Evolutionary conservation across 306 rosid species (phyloP).

Genomic region (Acacia crassicarpa): DNA sequence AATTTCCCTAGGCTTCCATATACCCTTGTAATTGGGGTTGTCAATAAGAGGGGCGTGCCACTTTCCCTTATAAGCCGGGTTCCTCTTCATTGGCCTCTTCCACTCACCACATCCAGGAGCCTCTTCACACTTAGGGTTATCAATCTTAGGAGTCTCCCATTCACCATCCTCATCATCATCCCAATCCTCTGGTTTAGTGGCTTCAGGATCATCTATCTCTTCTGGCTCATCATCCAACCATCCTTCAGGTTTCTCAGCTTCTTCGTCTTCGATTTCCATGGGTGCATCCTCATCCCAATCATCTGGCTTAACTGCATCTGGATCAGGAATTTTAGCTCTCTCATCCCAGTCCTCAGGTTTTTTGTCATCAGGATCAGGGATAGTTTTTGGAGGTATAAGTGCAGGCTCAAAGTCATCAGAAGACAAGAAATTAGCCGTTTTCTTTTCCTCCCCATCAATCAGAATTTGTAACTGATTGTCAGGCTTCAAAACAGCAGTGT

Average conservation of each 20-base stretch:
- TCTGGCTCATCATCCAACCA: conserved; percentile 99
- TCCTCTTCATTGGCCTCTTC: conserved; percentile 87
- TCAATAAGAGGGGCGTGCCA: conserved; percentile 88
- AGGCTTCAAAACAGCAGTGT: conserved; percentile 76
- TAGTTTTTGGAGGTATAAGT: conserved; percentile 79
- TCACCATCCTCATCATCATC: conserved; percentile 96
- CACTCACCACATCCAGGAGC: conserved; percentile 97
- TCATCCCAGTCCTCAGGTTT: conserved; percentile 99
- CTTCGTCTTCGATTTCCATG: conserved; percentile 80
- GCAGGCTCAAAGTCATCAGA: conserved; percentile 90
- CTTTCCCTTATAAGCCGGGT: conserved; percentile 92
- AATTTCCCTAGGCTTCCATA: conserved; percentile 90
- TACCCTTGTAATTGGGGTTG: conserved; percentile 87
- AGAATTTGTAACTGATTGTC: conserved; percentile 46
- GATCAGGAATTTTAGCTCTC: conserved; percentile 82
- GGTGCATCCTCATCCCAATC: conserved; percentile 99
- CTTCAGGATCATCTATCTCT: conserved; percentile 89
- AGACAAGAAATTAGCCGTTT: conserved; percentile 57
- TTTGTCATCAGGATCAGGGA: conserved; percentile 91
- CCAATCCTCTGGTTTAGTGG: conserved; percentile 91
- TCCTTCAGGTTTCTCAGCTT: conserved; percentile 96
- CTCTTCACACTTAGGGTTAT: conserved; percentile 73
- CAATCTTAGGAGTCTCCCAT: conserved; percentile 86
- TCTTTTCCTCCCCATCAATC: conserved; percentile 64
- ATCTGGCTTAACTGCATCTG: conserved; percentile 87